These are phyloP conservation scores for Vitis hybrid DNA, from an alignment of 177 flowering plant species.

Conservation along the genomic window DNA sequence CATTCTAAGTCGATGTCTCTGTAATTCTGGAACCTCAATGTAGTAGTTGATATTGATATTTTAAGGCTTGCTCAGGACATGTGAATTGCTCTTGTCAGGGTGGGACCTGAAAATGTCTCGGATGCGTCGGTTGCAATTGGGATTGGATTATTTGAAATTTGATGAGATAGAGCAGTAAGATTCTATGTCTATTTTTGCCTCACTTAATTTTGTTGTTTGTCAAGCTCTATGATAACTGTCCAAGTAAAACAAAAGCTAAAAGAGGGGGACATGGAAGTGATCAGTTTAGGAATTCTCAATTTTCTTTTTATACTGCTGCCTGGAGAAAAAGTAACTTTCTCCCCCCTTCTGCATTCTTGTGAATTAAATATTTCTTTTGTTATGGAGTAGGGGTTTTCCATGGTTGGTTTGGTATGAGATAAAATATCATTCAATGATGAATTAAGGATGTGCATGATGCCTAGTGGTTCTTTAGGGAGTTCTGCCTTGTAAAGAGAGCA, in stretches of 20 bases:
- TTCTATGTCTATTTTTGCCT: conserved; percentile 2
- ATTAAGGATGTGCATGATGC: not conserved
- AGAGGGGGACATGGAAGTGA: too few relatives aligned
- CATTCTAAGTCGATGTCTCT: too few relatives aligned
- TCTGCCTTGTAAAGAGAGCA: not conserved
- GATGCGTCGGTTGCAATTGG: conserved; percentile 76
- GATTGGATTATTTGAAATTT: conserved; percentile 75
- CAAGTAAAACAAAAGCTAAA: too few relatives aligned
- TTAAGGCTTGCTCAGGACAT: conserved; percentile 2
- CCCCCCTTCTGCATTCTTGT: too few relatives aligned
- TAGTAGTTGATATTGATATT: not conserved
- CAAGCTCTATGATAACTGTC: not conserved
- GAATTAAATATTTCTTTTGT: too few relatives aligned
- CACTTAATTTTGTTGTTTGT: not conserved
- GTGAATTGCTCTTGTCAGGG: conserved; percentile 45
- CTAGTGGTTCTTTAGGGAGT: not conserved
- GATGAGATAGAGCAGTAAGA: conserved; percentile 84
- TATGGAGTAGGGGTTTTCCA: too few relatives aligned
- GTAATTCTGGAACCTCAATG: too few relatives aligned
- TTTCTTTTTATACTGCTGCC: too few relatives aligned
- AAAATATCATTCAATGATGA: too few relatives aligned
- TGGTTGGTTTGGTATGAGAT: too few relatives aligned
- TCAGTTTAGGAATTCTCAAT: too few relatives aligned
- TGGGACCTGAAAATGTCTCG: conserved; percentile 80
- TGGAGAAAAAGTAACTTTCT: too few relatives aligned